Percentiles rank a stretch among this genome's conserved stretches.
Evolutionary conservation across 331 rosid species (phyloP).

Genomic region (Quercus tomentella): DNA sequence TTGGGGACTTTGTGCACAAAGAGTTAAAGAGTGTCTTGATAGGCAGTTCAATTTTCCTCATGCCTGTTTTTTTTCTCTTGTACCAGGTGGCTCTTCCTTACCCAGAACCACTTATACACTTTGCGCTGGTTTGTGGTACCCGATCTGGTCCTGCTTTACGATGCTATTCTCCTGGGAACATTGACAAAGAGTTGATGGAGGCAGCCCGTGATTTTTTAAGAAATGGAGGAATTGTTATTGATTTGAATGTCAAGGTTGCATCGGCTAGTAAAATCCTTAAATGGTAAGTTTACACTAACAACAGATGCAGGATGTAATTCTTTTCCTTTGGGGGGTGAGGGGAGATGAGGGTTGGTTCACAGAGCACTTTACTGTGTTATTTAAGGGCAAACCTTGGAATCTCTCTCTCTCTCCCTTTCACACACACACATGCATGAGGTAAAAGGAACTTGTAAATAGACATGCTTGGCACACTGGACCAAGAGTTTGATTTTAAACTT

Average conservation of each 20-base stretch:
- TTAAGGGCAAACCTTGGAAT: neutral
- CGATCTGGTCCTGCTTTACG: constrained; percentile 78
- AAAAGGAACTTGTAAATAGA: neutral
- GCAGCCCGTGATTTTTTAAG: constrained; percentile 64
- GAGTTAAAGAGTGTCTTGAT: neutral
- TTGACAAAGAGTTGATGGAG: constrained; percentile 72
- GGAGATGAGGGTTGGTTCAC: neutral
- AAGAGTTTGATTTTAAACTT: neutral
- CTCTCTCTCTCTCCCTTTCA: neutral
- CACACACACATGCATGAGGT: neutral
- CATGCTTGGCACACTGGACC: constrained; percentile 2
- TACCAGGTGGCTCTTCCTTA: constrained; percentile 79
- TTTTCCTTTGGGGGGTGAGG: neutral
- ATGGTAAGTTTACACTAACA: constrained; percentile 50
- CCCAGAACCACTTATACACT: constrained; percentile 83
- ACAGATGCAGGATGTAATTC: neutral
- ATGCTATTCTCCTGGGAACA: constrained; percentile 70
- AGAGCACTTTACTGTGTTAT: neutral
- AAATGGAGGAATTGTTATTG: constrained; percentile 57
- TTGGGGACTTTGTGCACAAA: neutral
- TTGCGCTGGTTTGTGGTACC: constrained; percentile 73
- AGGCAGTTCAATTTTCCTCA: neutral
- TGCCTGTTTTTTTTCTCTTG: neutral
- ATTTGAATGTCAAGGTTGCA: constrained; percentile 49
- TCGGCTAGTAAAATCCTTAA: constrained; percentile 64